Evolutionary conservation across 768 basidiomycete species (phyloP).

Genomic region (Mycena galopus): DNA sequence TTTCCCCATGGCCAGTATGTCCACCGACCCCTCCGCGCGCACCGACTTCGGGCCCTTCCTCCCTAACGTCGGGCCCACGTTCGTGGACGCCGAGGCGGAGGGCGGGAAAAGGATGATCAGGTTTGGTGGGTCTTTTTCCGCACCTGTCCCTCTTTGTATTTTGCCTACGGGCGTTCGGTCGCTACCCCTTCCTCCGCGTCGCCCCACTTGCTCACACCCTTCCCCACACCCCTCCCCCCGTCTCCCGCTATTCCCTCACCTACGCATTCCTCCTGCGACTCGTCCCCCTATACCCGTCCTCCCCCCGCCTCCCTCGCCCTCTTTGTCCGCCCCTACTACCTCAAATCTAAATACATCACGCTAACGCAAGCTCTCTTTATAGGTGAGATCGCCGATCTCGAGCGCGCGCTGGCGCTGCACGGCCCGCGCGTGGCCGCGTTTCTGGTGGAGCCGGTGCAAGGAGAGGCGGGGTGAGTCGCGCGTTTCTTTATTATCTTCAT

Average conservation of each 20-base stretch:
- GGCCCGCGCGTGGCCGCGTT: conserved; percentile 92
- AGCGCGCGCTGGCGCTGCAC: conserved; percentile 81
- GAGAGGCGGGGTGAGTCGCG: conserved; percentile 87
- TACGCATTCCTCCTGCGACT: no score
- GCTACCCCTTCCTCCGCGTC: no score
- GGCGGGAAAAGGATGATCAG: conserved; percentile 74
- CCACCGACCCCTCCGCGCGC: conserved; percentile 93
- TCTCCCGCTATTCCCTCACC: no score
- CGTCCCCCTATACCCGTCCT: no score
- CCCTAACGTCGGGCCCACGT: conserved; percentile 85
- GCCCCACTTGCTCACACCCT: no score
- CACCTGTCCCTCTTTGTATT: no score
- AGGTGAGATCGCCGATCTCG: conserved; percentile 74
- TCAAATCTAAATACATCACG: no score
- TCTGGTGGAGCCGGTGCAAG: conserved; percentile 97
- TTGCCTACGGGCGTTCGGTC: no score
- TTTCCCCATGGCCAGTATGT: conserved; percentile 70
- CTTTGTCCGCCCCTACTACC: no score
- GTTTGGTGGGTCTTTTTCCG: conserved; percentile 62
- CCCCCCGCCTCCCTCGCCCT: no score
- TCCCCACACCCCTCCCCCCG: no score
- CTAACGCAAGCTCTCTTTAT: neutral
- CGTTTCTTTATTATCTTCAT: neutral
- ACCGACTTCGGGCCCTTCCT: conserved; percentile 94
- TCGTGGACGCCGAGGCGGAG: conserved; percentile 52